Evolutionary conservation across 164 flowering plant genomes (phyloP), one percentile per base, ranked within the genome.

Genomic region (Euptelea pleiosperma): DNA sequence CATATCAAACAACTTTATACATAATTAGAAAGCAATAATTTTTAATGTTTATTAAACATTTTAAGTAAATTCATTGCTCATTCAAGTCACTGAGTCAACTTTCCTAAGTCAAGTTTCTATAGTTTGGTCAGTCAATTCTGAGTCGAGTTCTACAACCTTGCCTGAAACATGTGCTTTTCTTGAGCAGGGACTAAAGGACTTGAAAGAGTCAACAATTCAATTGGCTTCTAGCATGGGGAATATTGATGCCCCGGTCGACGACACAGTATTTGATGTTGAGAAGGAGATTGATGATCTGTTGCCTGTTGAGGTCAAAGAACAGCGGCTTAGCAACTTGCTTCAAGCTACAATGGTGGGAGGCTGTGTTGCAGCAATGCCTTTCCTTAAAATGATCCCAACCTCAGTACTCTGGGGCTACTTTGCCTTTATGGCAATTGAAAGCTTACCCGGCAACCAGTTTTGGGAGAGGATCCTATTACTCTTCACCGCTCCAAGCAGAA

Each of bases 391-490:
- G 91, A 94, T 91, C 53, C 99, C 99, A 35, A 94, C 98, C 26
- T 89, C 99, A 21, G 98, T 94, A 12, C 89, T 94, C 24, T 94
- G 99, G 99, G 99, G 99, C 25, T 94, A 94, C 67, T 94, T 94
- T 46, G 99, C 99, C 42, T 94, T 80, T 76, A 94, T 94, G 99
- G 99, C 99, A 52, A 91, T 94, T 40, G 99, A 94, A 74, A 94
- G 99, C 58, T 79, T 94, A 39, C 99, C 99, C 0, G 99, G 99
- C 0, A 94, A 94, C 69, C 99, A 94, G 60, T 94, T 94, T 46
- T 94, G 99, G 99, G 98, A 94, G 56, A 79, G 99, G 66, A 85
- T 89, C 50, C 71, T 94, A 46, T 65, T 91, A 19, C 89, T 87
- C 49, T 91, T 94, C 73, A 94, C 99, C 4, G 96, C 98, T 22